phyloP scores from a whole-genome alignment of 202 grass and related monocot species.

The Carex arenaria region DNA sequence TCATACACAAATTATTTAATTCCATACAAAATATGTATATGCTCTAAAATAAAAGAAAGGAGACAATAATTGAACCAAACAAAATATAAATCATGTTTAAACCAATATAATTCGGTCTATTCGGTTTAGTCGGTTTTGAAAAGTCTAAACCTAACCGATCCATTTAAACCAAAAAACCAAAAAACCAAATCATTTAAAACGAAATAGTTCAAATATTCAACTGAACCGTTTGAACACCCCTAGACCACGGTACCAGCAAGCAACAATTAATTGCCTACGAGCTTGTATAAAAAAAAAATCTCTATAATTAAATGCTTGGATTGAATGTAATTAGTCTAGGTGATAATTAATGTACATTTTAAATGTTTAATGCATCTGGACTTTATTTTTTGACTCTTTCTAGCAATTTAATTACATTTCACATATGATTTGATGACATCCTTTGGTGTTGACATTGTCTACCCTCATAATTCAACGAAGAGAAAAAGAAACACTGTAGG shows the following conservation, averaged over 20 bases:
- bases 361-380: not conserved
- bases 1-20: too few species aligned
- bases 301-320: not conserved
- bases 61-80: too few species aligned
- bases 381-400: not conserved
- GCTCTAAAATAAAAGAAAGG: too few species aligned
- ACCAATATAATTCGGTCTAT: too few species aligned
- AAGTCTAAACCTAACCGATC: too few species aligned
- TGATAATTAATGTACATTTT: not conserved
- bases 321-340: not conserved
- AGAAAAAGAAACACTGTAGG: not conserved
- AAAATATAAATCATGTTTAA: too few species aligned
- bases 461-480: not conserved
- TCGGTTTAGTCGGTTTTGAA: too few species aligned
- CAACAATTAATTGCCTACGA: not conserved
- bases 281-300: not conserved
- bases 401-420: not conserved
- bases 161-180: too few species aligned
- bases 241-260: not conserved
- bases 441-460: not conserved
- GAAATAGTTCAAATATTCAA: too few species aligned
- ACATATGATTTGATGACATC: not conserved
- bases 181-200: too few species aligned
- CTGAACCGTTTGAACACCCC: too few species aligned
- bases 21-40: too few species aligned